Base-by-base conservation (phyloP, 805 yeast species). In the Tanozyma kutaoensis region DNA sequence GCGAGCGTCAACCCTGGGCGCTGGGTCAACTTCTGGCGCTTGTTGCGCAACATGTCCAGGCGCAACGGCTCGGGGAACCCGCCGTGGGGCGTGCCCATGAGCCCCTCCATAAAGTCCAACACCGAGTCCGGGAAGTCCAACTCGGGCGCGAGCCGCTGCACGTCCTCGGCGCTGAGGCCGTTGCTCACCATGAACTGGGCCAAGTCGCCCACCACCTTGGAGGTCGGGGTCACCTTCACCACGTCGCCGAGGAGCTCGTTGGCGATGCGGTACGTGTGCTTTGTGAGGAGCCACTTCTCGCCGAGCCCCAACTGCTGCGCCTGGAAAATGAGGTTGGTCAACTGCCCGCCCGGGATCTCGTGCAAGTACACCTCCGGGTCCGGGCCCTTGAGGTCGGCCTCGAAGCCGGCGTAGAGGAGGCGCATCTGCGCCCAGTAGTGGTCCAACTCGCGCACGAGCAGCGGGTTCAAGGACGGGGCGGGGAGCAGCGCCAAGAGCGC, bases 51-150 rank as follows among this genome's bases (percentile, higher is more conserved):
- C 36, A 91, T 70, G 54, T 86, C 82, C 22, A 95, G 68, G 62
- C 99, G 76, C 57, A 91, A 67, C 22, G 99, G 98, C 62, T 91
- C 99, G 33, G 99, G 98, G 94, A 91, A 91, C 7, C 99, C 99
- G 41, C 98, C 99, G 52, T 82, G 84, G 48, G 99, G 99, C 40
- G 91, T 91, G 52, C 99, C 99, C 81, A 91, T 91, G 53, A 91
- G 70, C 45, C 99, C 99, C 66, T 91, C 95, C 70, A 91, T 85
- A 72, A 91, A 91, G 58, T 91, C 99, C 52, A 91, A 69, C 12
- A 91, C 95, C 13, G 97, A 88, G 50, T 80, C 96, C 37, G 98
- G 99, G 95, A 91, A 88, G 59, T 91, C 98, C 43, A 91, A 70
- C 36, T 84, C 81, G 29, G 72, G 61, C 3, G 99, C 98, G 42